These are phyloP conservation scores for Hylodesmum podocarpum DNA, from an alignment of 306 rosid genomes.

Conservation along the genomic window DNA sequence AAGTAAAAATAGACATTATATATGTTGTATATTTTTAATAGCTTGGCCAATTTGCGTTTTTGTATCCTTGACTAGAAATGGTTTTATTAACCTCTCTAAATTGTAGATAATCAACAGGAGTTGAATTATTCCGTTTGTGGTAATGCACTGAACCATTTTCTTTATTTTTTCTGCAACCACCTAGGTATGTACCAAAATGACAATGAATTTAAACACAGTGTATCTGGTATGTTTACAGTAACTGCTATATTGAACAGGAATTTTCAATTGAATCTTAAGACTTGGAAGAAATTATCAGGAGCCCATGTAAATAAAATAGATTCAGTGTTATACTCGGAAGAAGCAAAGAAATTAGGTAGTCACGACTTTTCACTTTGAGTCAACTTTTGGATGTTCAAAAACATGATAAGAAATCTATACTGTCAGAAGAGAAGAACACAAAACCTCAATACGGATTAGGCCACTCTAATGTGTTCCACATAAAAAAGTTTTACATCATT, in stretches of 20 bases:
- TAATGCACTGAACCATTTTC: neutral
- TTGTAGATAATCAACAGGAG: neutral
- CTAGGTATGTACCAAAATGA: no score
- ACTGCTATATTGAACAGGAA: neutral
- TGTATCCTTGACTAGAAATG: no score
- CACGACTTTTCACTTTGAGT: neutral
- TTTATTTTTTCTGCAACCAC: no score
- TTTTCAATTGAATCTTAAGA: neutral
- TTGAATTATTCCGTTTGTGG: neutral
- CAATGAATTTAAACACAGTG: neutral
- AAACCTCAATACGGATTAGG: neutral
- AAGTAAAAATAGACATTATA: neutral
- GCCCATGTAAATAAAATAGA: neutral
- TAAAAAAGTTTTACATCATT: neutral
- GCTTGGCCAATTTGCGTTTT: no score
- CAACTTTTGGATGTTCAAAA: neutral
- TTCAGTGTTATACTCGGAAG: neutral
- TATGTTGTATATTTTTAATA: no score
- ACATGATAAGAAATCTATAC: neutral
- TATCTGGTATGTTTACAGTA: neutral
- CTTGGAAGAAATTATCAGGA: neutral
- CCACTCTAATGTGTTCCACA: neutral
- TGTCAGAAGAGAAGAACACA: neutral
- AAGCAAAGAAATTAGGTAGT: neutral
- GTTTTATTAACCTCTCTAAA: no score